Base-by-base conservation (phyloP, 331 rosid genomes). In the Ulmus americana region DNA sequence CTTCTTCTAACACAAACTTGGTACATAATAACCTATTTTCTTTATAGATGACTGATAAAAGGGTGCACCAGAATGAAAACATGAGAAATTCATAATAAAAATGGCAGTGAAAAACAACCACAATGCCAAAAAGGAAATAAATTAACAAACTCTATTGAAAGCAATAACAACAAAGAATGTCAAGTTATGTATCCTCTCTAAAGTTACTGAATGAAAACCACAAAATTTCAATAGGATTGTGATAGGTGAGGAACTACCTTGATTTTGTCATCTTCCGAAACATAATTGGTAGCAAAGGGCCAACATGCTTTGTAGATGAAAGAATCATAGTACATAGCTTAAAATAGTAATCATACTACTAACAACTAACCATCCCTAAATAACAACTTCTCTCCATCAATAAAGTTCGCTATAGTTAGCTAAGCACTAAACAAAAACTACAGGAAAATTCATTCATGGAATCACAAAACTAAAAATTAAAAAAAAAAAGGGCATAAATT, bases 231-330 rank as follows among this genome's bases (percentile, higher is more conserved):
- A 0, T n/a, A 63, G 57, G 53, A 63, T 22, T 40, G 68, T 48
- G 55, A 44, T 40, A 52, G 18, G 44, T n/a, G 64, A 73, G 45
- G 61, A 56, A 22, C 15, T 7, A 8, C 11, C 58, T 60, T 45
- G 28, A 10, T 86, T 10, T 79, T 7, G 84, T 81, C 87, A 83
- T 55, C 85, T 81, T 86, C 90, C 81, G 78, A 82, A 86, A 86
- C 90, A 80, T 67, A 74, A 1, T 48, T 78, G 83, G 79, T 46
- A 78, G 39, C 1, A 18, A 6, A 77, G 10, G 8, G 40, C 78
- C 81, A 75, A 67, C 62, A 56, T 73, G 83, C 88, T 84, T 81
- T 82, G 42, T 84, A 79, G 80, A 81, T 77, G 90, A 77, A 86
- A 53, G 2, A 50, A 49, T 43, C 5, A 0, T 10, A 20, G 39